Conservation (phyloP, 148 eudicot species). For the Nepenthes gracilis region DNA sequence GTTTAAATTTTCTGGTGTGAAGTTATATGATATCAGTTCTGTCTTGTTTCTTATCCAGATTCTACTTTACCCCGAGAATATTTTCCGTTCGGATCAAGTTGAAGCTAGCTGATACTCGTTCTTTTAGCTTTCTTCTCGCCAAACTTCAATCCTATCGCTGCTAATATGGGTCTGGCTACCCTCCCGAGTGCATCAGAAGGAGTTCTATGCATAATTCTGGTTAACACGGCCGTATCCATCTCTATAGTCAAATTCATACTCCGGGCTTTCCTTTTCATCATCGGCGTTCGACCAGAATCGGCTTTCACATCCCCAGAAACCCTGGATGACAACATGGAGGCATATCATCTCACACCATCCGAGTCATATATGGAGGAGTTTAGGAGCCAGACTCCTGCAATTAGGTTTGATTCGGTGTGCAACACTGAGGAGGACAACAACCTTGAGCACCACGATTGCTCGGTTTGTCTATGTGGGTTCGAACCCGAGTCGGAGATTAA, state of each 20-base stretch:
- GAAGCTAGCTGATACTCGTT: not conserved
- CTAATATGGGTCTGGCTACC: constrained; percentile 38
- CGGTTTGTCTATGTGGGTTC: constrained; percentile 37
- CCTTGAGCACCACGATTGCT: constrained; percentile 23
- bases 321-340: constrained; percentile 7
- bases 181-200: constrained; percentile 44
- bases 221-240: constrained; percentile 33
- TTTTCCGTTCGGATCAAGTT: not conserved
- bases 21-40: no score
- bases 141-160: not conserved
- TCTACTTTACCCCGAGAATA: not conserved
- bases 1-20: no score
- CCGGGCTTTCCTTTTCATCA: constrained; percentile 23
- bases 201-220: constrained; percentile 32
- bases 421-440: not conserved
- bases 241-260: constrained; percentile 27
- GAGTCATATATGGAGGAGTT: constrained; percentile 41
- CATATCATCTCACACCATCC: constrained; percentile 12
- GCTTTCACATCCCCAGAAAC: constrained; percentile 24
- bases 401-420: constrained; percentile 26
- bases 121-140: not conserved
- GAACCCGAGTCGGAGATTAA: constrained; percentile 33
- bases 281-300: constrained; percentile 31
- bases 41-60: no score
- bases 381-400: constrained; percentile 25